phyloP scores from a whole-genome alignment of 495 filamentous ascomycete species.

The Annulohypoxylon moriforme region DNA sequence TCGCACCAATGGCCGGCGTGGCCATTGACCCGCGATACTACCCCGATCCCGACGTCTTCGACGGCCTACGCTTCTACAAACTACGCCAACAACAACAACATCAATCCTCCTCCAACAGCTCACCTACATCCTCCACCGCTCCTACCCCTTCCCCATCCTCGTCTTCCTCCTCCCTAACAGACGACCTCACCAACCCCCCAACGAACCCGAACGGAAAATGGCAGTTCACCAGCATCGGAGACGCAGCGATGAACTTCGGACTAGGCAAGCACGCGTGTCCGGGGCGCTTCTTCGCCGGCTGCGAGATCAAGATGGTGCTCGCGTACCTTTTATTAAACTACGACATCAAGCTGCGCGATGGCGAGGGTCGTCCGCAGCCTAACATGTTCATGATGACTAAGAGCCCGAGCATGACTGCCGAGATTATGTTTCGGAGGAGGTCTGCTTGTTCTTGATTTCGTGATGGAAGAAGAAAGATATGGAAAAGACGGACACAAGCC shows the following conservation, averaged over 20 bases:
- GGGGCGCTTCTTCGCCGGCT: conserved; percentile 65
- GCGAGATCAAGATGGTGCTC: conserved; percentile 63
- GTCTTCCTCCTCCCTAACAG: background rate
- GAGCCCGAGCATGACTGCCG: conserved; percentile 46
- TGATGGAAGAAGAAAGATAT: background rate
- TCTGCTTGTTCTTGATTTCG: background rate
- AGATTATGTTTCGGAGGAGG: conserved; percentile 51
- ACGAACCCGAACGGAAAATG: conserved; percentile 37
- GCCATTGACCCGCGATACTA: conserved; percentile 49
- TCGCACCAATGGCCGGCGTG: conserved; percentile 51
- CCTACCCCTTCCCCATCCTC: background rate
- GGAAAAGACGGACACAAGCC: background rate
- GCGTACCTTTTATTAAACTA: conserved; percentile 57
- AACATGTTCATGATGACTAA: conserved; percentile 52
- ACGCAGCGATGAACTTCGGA: conserved; percentile 62
- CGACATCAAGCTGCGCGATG: conserved; percentile 58
- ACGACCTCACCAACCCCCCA: background rate
- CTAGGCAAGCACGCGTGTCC: conserved; percentile 65
- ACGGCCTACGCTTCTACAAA: conserved; percentile 64
- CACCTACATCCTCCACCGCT: background rate
- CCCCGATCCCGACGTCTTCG: conserved; percentile 59
- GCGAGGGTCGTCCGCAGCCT: conserved; percentile 51
- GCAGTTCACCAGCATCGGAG: conserved; percentile 59
- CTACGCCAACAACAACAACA: conserved; percentile 51
- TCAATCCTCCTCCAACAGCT: conserved; percentile 39